A percentile compares a stretch with the other conserved stretches of the same genome.
phyloP scores from a whole-genome alignment of 192 early-diverging fungal species.

The Coemansia sp. region DNA sequence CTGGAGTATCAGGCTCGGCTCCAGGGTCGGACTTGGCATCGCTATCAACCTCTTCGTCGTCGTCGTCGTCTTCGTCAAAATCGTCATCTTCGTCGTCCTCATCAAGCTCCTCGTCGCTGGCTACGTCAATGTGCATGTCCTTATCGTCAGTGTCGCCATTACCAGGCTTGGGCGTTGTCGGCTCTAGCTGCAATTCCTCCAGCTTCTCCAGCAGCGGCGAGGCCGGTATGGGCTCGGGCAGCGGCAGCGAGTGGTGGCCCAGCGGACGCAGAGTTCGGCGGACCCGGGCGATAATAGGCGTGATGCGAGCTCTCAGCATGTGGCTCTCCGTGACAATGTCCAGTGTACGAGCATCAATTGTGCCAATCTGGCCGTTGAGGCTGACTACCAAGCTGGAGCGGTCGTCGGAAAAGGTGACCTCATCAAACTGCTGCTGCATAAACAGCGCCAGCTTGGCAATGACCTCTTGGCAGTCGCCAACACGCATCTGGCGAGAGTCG shows the following conservation, averaged over 20 bases:
- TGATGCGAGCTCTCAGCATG: constrained; percentile 29
- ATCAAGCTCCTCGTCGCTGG: background rate
- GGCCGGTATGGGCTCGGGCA: constrained; percentile 14
- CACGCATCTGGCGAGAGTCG: constrained; percentile 13
- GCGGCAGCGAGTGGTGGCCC: constrained; percentile 18
- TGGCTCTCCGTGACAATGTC: constrained; percentile 33
- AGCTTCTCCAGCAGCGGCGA: background rate
- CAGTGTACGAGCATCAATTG: constrained; percentile 21
- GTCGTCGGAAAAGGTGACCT: constrained; percentile 18
- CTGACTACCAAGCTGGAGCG: constrained; percentile 18
- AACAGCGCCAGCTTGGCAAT: constrained; percentile 30
- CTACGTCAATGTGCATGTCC: constrained; percentile 3
- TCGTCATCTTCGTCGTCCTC: background rate
- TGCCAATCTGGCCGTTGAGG: constrained; percentile 18
- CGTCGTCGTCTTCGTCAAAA: background rate
- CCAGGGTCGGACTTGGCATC: constrained; percentile 2
- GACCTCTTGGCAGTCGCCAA: constrained; percentile 12
- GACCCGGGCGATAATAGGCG: constrained; percentile 32
- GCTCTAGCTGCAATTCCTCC: background rate
- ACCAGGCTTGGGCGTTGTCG: constrained; percentile 2
- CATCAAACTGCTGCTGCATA: constrained; percentile 42
- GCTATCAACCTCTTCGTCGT: background rate
- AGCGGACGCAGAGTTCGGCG: constrained; percentile 41
- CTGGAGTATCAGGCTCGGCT: background rate
- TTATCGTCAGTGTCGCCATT: constrained; percentile 1